Evolutionary conservation across 2,329 filamentous ascomycete species (phyloP), one percentile per base, ranked within the genome.

Genomic region (Alternaria sp.): DNA sequence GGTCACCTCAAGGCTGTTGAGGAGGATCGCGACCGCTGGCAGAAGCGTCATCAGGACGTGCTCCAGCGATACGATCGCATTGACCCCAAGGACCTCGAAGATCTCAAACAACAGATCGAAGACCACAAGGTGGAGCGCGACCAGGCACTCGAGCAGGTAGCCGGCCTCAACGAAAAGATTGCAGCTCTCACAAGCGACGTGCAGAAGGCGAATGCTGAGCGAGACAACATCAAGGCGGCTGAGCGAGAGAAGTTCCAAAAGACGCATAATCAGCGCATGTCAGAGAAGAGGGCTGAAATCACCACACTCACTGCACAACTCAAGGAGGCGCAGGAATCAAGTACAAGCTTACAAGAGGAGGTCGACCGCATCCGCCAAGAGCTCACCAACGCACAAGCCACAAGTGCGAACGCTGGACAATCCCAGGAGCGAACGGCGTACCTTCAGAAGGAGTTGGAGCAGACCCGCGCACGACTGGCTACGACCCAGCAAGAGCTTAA

Each of bases 51-150:
- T 2, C 94, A 98, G 77, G 93, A 96, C 71, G 97, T 99, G 65
- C 87, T 99, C 55, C 94, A 93, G 69, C 97, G 97, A 78, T 97
- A 98, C 76, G 94, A 97, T 71, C 92, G 95, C 60, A 93, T 96
- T 56, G 96, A 99, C 76, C 95, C 96, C 46, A 93, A 92, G 4
- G 95, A 98, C 75, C 87, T 97, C 77, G 95, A 98, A 72, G 90
- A 91, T 63, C 86, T 99, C 61, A 97, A 96, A 82, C 89, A 92
- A 75, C 90, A 90, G 63, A 87, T 97, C 57, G 82, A 88, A 15
- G 76, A 77, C 23, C 69, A 84, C 47, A 75, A 86, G 58, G 78
- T 79, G 5, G 89, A 93, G 71, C 83, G 82, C 51, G 82, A 84
- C 60, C 71, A 85, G 82, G 69, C 82, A 82, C 82, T 87, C 66